A percentile compares a stretch with the other conserved stretches of the same genome.
Evolutionary conservation across 192 early-diverging fungal genomes (phyloP).

Genomic region (Chytriomyces confervae): DNA sequence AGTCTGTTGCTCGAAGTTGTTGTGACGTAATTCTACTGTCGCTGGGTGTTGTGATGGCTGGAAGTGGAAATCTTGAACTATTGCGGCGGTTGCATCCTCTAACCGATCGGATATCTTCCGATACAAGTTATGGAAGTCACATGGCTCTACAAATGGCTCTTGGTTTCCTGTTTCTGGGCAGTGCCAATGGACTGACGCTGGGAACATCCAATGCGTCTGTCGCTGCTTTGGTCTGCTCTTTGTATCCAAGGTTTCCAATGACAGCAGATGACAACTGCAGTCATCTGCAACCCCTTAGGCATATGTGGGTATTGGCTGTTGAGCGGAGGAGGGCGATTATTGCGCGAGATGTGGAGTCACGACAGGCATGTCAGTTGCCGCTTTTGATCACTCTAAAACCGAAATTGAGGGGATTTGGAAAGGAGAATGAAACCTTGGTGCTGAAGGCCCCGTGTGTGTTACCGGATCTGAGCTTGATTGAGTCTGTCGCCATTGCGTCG

Average conservation of each 20-base stretch:
- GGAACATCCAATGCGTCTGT: slow-evolving; percentile 67
- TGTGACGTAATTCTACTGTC: slow-evolving; percentile 70
- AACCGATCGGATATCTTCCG: slow-evolving; percentile 53
- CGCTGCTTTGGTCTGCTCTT: slow-evolving; percentile 69
- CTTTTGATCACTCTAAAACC: slow-evolving; percentile 41
- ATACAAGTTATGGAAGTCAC: slow-evolving; percentile 72
- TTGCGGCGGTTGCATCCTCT: slow-evolving; percentile 63
- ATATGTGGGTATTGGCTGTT: slow-evolving; percentile 81
- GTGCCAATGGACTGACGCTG: slow-evolving; percentile 69
- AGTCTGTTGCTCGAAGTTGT: slow-evolving; percentile 65
- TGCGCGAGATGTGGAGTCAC: slow-evolving; percentile 66
- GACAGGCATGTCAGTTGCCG: slow-evolving; percentile 60
- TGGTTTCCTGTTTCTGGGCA: slow-evolving; percentile 78
- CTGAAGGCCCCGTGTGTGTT: slow-evolving; percentile 66
- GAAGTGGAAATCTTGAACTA: slow-evolving; percentile 73
- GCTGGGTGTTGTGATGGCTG: slow-evolving; percentile 78
- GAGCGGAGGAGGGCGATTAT: slow-evolving; percentile 70
- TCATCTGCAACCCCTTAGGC: slow-evolving; percentile 78
- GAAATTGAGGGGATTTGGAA: not conserved
- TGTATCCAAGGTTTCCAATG: slow-evolving; percentile 71
- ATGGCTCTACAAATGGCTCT: slow-evolving; percentile 77
- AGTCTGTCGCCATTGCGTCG: slow-evolving; percentile 57
- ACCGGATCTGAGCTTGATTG: slow-evolving; percentile 58
- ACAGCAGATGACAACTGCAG: slow-evolving; percentile 61
- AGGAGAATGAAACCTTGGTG: slow-evolving; percentile 20